These are phyloP conservation scores for Starmerella apicola DNA, from an alignment of 805 yeast genomes.

Conservation along the genomic window DNA sequence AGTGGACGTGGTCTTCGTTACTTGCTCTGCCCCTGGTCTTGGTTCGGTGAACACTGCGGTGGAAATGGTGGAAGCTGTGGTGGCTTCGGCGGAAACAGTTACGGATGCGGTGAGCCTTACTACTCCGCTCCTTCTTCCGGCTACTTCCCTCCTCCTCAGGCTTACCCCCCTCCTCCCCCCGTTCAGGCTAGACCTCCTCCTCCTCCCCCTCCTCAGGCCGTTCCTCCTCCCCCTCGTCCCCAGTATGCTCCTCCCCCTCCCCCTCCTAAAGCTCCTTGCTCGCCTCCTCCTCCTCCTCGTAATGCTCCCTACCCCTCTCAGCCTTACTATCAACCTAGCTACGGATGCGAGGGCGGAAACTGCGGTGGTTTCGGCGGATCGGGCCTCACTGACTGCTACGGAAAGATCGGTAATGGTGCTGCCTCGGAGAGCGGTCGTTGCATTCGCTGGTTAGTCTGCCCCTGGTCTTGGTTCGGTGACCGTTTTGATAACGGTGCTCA, in stretches of 20 bases:
- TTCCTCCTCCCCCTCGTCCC: not conserved
- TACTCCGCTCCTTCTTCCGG: not conserved
- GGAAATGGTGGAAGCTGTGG: not conserved
- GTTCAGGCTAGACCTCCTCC: not conserved
- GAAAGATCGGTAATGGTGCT: conserved; percentile 2
- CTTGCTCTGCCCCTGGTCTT: conserved; percentile 12
- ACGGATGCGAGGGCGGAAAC: not conserved
- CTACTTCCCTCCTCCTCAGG: not conserved
- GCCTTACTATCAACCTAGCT: not conserved
- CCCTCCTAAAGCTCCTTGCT: not conserved
- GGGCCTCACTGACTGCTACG: not conserved
- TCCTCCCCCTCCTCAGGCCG: not conserved
- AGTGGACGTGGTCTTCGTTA: conserved; percentile 8
- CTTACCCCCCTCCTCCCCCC: not conserved
- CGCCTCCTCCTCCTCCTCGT: conserved; percentile 3
- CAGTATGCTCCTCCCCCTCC: not conserved
- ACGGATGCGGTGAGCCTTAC: not conserved
- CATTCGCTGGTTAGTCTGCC: conserved; percentile 9
- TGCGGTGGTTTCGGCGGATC: not conserved
- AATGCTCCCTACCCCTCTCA: not conserved
- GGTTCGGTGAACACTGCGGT: conserved; percentile 1
- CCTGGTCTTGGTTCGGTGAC: conserved; percentile 10
- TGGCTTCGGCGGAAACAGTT: not conserved
- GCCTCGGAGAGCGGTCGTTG: conserved; percentile 6
- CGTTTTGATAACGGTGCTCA: conserved; percentile 3